Evolutionary conservation across 352 stramenopile species (phyloP), one percentile per base, ranked within the genome.

Genomic region (Phytophthora fragariae): DNA sequence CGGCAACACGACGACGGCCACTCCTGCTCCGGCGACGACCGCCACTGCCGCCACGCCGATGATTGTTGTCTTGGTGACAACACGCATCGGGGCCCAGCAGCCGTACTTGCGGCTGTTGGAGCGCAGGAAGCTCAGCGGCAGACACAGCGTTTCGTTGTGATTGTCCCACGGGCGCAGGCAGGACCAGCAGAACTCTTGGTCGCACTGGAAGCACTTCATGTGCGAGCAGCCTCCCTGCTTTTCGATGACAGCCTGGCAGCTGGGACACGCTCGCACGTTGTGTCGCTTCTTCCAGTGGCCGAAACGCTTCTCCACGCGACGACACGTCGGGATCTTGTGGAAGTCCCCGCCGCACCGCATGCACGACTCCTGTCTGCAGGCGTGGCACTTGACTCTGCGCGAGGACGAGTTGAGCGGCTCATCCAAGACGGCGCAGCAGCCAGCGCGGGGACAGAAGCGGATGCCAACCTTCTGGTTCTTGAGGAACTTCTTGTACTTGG

Each of bases 161-260:
- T 70, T 75, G 9, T 80, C 71, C 89, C 89, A 96, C 19, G 76
- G 62, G 0, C 87, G 85, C n/a, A 89, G 72, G 59, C 89, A 96
- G 1, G 79, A 80, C 89, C 89, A 96, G 70, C 89, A 96, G 46
- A 96, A 96, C 77, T 94, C 87, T 49, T 91, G 75, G 68, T 94
- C 89, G 65, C 89, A 96, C 67, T 94, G 87, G 50, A 92, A 86
- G 76, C 89, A 96, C 66, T 89, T 89, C 89, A 96, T 96, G 79
- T 96, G 89, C 39, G 78, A 84, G 77, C 89, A 96, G 11, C 89
- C 89, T n/a, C 89, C 89, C 15, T 92, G 85, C 73, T 96, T 96
- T 56, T 96, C 89, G 70, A 96, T 96, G 63, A 83, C 80, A 27
- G 76, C 69, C 57, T 84, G 82, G 81, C 89, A 96, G 60, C 68